phyloP scores from a whole-genome alignment of 2,329 filamentous ascomycete genomes.

The Apiospora pterosperma region DNA sequence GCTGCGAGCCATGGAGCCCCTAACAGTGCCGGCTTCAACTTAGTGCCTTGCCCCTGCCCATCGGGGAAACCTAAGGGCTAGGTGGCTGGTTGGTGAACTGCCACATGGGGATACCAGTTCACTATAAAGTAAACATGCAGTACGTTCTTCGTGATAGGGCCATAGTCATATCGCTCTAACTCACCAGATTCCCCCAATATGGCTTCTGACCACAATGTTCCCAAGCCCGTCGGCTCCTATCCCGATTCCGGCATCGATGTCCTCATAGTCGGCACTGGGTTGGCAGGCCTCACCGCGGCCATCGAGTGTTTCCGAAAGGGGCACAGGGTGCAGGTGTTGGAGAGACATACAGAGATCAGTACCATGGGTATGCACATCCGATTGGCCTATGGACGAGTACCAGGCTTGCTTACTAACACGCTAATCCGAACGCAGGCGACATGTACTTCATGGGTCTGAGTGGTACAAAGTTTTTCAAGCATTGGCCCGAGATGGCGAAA shows the following conservation, averaged over 20 bases:
- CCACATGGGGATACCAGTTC: not conserved
- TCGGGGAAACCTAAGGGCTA: not conserved
- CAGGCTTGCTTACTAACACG: not conserved
- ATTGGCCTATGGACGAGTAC: not conserved
- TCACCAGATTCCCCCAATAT: not conserved
- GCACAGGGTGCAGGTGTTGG: not conserved
- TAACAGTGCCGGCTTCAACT: not conserved
- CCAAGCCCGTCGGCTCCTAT: constrained; percentile 45
- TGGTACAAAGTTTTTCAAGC: constrained; percentile 51
- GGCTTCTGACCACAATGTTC: not conserved
- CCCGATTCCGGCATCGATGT: constrained; percentile 4
- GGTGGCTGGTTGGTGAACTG: not conserved
- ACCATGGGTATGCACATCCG: not conserved
- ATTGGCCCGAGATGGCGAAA: constrained; percentile 49
- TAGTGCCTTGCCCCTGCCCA: not conserved
- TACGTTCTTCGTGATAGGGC: not conserved
- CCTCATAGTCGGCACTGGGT: constrained; percentile 3
- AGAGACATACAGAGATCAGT: not conserved
- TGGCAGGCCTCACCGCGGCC: constrained; percentile 6
- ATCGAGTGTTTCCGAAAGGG: constrained; percentile 3
- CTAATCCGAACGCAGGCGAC: constrained; percentile 36
- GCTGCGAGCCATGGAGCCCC: not conserved
- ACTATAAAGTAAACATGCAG: not conserved
- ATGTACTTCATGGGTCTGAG: constrained; percentile 61
- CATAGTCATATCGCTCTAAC: not conserved